Conservation (phyloP, 768 basidiomycete species). For the Naganishia vishniacii region DNA sequence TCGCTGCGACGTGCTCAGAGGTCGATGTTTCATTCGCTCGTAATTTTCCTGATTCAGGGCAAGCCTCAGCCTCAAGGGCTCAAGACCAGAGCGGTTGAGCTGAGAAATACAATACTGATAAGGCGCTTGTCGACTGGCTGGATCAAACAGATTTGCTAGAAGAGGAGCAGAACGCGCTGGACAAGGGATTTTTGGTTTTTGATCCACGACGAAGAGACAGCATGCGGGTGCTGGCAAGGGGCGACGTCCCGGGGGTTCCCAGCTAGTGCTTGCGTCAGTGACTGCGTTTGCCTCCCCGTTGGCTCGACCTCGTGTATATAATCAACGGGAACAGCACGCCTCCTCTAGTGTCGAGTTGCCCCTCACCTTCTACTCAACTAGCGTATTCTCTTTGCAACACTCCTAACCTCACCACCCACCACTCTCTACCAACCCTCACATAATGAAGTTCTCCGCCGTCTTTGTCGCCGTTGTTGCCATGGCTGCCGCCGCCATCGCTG, state of each 20-base stretch:
- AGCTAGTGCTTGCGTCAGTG: slow-evolving; percentile 20
- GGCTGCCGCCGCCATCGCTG: slow-evolving; percentile 35
- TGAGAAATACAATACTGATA: no score
- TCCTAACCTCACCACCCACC: slow-evolving; percentile 2
- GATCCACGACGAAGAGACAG: no score
- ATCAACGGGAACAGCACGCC: background rate
- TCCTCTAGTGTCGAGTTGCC: background rate
- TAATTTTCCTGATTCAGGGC: background rate
- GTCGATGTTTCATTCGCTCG: background rate
- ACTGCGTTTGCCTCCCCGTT: background rate
- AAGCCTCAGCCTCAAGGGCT: background rate
- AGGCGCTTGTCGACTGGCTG: slow-evolving; percentile 3
- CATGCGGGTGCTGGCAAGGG: background rate
- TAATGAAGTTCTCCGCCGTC: slow-evolving; percentile 43
- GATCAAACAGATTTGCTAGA: background rate
- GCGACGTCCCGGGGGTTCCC: background rate
- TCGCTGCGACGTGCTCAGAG: background rate
- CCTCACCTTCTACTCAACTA: background rate
- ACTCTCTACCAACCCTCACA: background rate
- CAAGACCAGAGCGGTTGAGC: background rate
- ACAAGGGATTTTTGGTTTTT: background rate
- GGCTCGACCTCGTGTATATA: slow-evolving; percentile 17
- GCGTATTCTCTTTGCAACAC: slow-evolving; percentile 1
- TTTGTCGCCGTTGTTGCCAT: slow-evolving; percentile 37
- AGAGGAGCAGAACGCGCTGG: background rate